Percentiles rank a stretch among this genome's conserved stretches.
phyloP scores from a whole-genome alignment of 192 early-diverging fungal species.

The Chytriomyces confervae region DNA sequence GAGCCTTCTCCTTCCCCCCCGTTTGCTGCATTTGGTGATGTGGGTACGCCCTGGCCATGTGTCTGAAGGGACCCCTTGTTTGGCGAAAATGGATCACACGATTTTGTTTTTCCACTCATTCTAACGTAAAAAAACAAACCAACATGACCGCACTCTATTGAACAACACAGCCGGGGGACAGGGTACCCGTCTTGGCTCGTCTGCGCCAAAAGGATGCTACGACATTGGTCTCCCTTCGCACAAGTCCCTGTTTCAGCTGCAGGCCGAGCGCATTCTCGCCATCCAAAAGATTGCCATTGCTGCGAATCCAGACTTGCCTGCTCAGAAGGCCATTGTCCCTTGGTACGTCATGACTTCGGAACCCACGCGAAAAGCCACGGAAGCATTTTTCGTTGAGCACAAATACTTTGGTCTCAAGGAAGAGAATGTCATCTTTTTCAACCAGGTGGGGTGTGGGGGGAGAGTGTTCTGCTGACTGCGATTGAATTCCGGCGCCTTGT shows the following conservation, averaged over 20 bases:
- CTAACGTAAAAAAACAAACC: no score
- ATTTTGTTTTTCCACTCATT: no score
- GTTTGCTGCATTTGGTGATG: no score
- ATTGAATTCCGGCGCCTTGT: constrained; percentile 20
- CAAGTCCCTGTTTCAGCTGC: constrained; percentile 91
- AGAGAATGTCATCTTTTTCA: constrained; percentile 92
- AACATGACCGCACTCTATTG: constrained; percentile 7
- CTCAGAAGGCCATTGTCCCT: constrained; percentile 70
- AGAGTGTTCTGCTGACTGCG: constrained; percentile 48
- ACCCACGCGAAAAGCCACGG: constrained; percentile 84
- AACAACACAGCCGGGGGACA: constrained; percentile 12
- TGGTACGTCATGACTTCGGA: constrained; percentile 99
- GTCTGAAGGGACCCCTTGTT: constrained; percentile 7
- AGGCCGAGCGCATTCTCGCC: constrained; percentile 89
- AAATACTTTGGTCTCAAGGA: constrained; percentile 86
- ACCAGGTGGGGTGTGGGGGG: constrained; percentile 61
- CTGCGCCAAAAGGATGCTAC: constrained; percentile 92
- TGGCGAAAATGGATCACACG: no score
- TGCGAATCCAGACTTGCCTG: constrained; percentile 26
- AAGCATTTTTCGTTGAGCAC: constrained; percentile 76
- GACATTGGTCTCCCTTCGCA: constrained; percentile 88
- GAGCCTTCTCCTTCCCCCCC: background rate
- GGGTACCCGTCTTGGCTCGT: constrained; percentile 61
- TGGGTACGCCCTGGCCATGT: no score
- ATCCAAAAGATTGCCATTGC: constrained; percentile 75